These are phyloP conservation scores for Hyparrhenia diplandra DNA, from an alignment of 176 grass and related monocot species.

Conservation along the genomic window DNA sequence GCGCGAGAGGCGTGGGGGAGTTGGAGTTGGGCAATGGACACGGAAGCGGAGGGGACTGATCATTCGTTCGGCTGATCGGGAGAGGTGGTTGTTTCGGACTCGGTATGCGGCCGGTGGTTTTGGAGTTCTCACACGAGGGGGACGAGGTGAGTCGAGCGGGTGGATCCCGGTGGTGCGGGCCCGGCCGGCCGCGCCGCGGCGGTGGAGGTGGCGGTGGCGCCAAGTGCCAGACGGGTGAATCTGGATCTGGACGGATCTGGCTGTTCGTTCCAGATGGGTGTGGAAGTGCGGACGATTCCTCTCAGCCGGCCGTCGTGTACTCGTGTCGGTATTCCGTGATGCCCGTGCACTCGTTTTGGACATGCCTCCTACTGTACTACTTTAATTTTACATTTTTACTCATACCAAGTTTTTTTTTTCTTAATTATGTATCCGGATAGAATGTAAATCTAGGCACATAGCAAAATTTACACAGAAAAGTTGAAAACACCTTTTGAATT, in stretches of 20 bases:
- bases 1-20: slow-evolving; percentile 22
- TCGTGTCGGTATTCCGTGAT: neutral
- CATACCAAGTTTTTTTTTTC: too few species aligned
- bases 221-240: neutral
- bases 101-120: neutral
- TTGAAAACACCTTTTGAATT: too few species aligned
- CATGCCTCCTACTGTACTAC: too few species aligned
- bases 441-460: too few species aligned
- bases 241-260: neutral
- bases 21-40: slow-evolving; percentile 15
- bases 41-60: neutral
- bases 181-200: too few species aligned
- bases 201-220: too few species aligned
- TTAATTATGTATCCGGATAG: too few species aligned
- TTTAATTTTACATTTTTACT: too few species aligned
- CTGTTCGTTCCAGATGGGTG: neutral
- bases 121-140: neutral
- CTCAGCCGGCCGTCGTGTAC: neutral
- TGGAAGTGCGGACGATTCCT: neutral
- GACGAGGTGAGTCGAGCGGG: neutral
- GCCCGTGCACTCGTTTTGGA: too few species aligned
- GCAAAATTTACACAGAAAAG: too few species aligned
- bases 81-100: neutral
- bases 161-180: too few species aligned
- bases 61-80: slow-evolving; percentile 16